Evolutionary conservation across 164 flowering plant genomes (phyloP), one percentile per base, ranked within the genome.

Genomic region (Vitis cinerea): DNA sequence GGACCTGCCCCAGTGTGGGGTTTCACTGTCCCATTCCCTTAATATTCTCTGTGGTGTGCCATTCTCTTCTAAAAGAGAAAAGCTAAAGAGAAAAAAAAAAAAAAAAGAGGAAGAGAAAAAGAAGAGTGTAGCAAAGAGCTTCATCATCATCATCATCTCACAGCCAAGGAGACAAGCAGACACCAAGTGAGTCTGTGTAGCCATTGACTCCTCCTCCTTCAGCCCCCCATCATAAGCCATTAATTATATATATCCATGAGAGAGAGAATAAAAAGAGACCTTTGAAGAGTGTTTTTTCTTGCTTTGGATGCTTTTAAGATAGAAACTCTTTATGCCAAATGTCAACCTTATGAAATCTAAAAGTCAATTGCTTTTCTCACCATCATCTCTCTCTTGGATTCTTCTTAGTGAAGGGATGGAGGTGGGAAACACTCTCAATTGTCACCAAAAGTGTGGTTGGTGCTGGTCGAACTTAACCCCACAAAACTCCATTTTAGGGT

Each of bases 141-240:
- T 61, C 71, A 64, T 68, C 64, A 74, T 61, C 64, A 50, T 62
- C 11, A 1, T 49, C 10, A 65, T 56, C 44, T 37, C 7, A 37
- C 44, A n/a, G 37, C 63, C 13, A 67, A 30, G 83, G 84, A 78
- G 86, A 79, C 86, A 83, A 74, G 72, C 70, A 82, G 69, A 80
- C 81, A 81, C 74, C 84, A 72, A 81, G 67, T 55, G 82, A 78
- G 77, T 80, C 71, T 82, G 78, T 78, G 77, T 76, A 74, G 47
- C 79, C 78, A 82, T 80, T 80, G 85, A 84, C 81, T 74, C 75
- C 69, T 50, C 52, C 64, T 61, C 63, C 63, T 19, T 19, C 19
- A 29, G 56, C 6, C 60, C 27, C 67, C 74, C 83, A 83, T 77
- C 82, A 81, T 79, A 63, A 73, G 68, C 73, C 80, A 80, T 76